Evolutionary conservation across 2,329 filamentous ascomycete genomes (phyloP).

Genomic region (Alternaria sp.): DNA sequence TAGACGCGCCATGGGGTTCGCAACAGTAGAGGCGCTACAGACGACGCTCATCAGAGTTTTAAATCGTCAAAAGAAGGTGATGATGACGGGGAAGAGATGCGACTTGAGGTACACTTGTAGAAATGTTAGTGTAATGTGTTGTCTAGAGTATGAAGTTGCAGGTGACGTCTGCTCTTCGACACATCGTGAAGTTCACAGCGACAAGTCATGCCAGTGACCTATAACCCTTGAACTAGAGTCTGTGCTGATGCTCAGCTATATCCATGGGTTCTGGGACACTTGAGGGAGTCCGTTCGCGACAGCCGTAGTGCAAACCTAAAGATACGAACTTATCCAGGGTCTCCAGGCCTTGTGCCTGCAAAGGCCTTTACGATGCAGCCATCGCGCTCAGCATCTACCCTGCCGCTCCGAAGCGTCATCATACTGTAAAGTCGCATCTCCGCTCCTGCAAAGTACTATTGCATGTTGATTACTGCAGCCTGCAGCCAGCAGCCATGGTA

Average conservation of each 20-base stretch:
- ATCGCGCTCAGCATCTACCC: neutral
- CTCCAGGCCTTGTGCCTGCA: neutral
- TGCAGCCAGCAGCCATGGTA: neutral
- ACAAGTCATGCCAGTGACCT: neutral
- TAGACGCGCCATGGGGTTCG: no score
- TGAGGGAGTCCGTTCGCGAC: conserved; percentile 6
- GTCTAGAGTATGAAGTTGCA: no score
- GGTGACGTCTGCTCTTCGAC: neutral
- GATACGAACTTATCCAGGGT: conserved; percentile 10
- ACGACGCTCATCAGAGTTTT: no score
- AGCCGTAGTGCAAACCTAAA: conserved; percentile 11
- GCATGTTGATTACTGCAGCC: neutral
- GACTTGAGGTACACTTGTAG: no score
- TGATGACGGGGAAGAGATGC: no score
- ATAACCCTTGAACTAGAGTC: neutral
- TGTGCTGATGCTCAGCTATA: conserved; percentile 3
- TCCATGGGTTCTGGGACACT: neutral
- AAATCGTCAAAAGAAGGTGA: no score
- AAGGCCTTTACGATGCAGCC: neutral
- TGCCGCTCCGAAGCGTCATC: neutral
- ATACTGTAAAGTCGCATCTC: neutral
- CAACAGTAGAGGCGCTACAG: no score
- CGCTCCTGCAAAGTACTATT: neutral
- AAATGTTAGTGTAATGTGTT: no score
- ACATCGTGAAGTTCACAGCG: neutral